These are phyloP conservation scores for Anisodus acutangulus DNA, from an alignment of 257 asterid species.

Conservation along the genomic window DNA sequence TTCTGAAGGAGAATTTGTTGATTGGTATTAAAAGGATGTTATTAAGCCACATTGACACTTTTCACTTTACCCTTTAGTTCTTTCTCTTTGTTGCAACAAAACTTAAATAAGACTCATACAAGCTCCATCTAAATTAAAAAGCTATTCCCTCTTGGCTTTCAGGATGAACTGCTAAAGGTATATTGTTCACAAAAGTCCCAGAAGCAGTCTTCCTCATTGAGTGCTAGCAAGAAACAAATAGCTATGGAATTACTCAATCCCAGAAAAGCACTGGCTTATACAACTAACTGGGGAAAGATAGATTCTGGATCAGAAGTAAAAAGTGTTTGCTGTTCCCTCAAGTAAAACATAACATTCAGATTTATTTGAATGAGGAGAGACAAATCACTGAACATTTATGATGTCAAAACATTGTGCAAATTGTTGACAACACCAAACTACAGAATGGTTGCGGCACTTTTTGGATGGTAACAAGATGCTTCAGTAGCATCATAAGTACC, in stretches of 20 bases:
- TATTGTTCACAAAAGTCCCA: slow-evolving; percentile 1
- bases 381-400: not conserved
- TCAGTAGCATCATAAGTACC: not conserved
- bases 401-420: not conserved
- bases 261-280: not conserved
- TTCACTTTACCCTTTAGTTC: slow-evolving; percentile 4
- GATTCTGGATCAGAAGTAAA: not conserved
- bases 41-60: not conserved
- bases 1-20: not conserved
- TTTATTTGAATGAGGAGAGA: slow-evolving; percentile 22
- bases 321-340: slow-evolving; percentile 3
- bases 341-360: not conserved
- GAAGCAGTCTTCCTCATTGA: not conserved
- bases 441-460: not conserved
- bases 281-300: slow-evolving; percentile 6
- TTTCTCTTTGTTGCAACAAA: slow-evolving; percentile 18
- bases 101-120: not conserved
- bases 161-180: not conserved
- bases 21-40: not conserved
- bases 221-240: not conserved
- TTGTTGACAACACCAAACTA: not conserved
- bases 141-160: slow-evolving; percentile 7
- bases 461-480: not conserved
- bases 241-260: not conserved
- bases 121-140: not conserved